Evolutionary conservation across 1,284 basidiomycete species (phyloP).

Genomic region (Melanopsichium pennsylvanicum): DNA sequence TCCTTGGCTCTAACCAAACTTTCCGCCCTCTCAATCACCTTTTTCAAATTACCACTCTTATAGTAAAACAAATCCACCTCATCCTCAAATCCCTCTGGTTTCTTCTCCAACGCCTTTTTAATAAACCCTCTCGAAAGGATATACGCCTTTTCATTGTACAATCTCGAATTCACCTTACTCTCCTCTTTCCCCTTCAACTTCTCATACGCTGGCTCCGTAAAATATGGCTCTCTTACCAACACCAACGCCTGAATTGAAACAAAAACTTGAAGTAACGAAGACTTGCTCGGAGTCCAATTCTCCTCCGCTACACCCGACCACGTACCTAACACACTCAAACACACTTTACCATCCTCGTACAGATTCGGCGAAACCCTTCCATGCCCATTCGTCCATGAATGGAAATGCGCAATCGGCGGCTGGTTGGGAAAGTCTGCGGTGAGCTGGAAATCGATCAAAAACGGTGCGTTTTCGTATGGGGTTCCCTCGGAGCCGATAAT

Average conservation of each 20-base stretch:
- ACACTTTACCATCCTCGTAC: conserved; percentile 95
- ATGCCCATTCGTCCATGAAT: conserved; percentile 92
- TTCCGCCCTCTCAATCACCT: conserved; percentile 22
- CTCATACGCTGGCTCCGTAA: conserved; percentile 46
- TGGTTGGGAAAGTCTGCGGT: conserved; percentile 78
- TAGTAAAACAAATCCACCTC: conserved; percentile 80
- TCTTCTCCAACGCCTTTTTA: conserved; percentile 80
- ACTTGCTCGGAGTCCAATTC: conserved; percentile 72
- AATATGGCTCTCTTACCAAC: conserved; percentile 84
- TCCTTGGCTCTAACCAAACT: conserved; percentile 7
- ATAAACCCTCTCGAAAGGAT: conserved; percentile 88
- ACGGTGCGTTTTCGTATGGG: conserved; percentile 84
- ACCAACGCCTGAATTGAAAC: conserved; percentile 93
- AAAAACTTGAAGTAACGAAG: conserved; percentile 86
- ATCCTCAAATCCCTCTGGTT: conserved; percentile 75
- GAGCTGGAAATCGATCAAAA: conserved; percentile 91
- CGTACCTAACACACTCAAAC: conserved; percentile 86
- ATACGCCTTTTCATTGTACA: conserved; percentile 91
- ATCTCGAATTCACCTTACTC: conserved; percentile 76
- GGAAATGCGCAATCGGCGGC: conserved; percentile 87
- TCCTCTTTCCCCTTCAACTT: conserved; percentile 75
- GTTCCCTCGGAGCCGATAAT: conserved; percentile 93
- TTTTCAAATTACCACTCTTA: conserved; percentile 14
- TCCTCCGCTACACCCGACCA: conserved; percentile 74
- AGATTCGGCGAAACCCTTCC: conserved; percentile 79